Evolutionary conservation across 805 yeast species (phyloP).

Genomic region (Lipomyces spencermartinsiae): DNA sequence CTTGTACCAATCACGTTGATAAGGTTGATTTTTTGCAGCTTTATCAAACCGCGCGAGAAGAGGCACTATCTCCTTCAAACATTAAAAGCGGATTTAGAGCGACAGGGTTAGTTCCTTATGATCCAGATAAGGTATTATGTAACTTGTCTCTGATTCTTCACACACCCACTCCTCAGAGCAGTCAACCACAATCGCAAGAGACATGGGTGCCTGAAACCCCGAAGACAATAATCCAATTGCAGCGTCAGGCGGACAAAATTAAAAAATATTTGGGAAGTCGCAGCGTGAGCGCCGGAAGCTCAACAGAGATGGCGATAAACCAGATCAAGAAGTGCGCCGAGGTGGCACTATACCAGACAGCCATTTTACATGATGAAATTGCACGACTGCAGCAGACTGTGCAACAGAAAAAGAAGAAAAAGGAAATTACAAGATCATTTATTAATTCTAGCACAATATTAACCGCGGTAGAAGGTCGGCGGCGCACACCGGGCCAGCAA

Average conservation of each 20-base stretch:
- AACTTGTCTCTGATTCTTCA: conserved; percentile 6
- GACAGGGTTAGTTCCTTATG: conserved; percentile 8
- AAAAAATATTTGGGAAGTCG: too few species aligned
- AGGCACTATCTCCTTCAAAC: neutral
- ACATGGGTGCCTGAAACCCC: too few species aligned
- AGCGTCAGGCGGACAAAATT: too few species aligned
- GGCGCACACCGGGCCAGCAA: conserved; percentile 1
- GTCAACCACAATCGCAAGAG: too few species aligned
- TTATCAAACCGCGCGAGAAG: conserved; percentile 3
- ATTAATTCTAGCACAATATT: neutral
- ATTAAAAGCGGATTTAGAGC: too few species aligned
- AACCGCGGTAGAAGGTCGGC: neutral
- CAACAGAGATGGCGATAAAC: too few species aligned
- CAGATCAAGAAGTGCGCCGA: too few species aligned
- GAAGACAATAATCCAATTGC: too few species aligned
- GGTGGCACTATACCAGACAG: neutral
- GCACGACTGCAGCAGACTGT: too few species aligned
- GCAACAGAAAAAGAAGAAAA: conserved; percentile 2
- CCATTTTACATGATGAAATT: neutral
- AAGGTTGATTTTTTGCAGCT: too few species aligned
- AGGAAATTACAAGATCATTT: neutral
- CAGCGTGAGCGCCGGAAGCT: too few species aligned
- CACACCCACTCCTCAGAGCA: neutral
- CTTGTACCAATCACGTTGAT: conserved; percentile 1
- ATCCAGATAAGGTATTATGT: neutral